Conservation (phyloP, 1,284 basidiomycete species). For the Sutorius eximius region DNA sequence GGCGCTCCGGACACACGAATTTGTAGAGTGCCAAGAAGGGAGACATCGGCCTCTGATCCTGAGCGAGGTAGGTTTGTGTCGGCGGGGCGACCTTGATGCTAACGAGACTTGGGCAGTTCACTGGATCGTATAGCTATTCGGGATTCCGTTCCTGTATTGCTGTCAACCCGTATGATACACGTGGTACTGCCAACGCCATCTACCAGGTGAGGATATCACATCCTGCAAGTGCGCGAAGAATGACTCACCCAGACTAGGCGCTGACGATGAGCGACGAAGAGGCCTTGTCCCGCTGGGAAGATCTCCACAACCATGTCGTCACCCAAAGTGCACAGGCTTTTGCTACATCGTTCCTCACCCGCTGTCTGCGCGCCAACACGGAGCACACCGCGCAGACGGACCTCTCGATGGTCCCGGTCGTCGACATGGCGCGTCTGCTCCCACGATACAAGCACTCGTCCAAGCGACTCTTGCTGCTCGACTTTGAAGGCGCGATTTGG, state of each 20-base stretch:
- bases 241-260: conserved; percentile 40
- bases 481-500: conserved; percentile 81
- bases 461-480: conserved; percentile 70
- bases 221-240: background rate
- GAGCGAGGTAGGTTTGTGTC: conserved; percentile 54
- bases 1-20: conserved; percentile 79
- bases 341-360: conserved; percentile 75
- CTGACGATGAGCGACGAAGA: conserved; percentile 79
- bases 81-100: background rate
- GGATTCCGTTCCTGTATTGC: conserved; percentile 85
- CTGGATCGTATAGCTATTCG: conserved; percentile 82
- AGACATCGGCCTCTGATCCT: conserved; percentile 72
- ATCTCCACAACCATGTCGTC: conserved; percentile 83
- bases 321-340: conserved; percentile 87
- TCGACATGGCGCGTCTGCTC: conserved; percentile 54
- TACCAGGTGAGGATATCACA: conserved; percentile 40
- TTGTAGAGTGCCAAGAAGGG: conserved; percentile 78
- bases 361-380: conserved; percentile 67
- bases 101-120: conserved; percentile 55
- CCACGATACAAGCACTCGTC: conserved; percentile 62
- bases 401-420: conserved; percentile 42
- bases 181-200: conserved; percentile 75
- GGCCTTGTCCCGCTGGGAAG: conserved; percentile 76
- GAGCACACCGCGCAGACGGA: conserved; percentile 51
- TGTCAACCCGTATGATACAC: conserved; percentile 81